Base-by-base conservation (phyloP, 768 basidiomycete species). In the Polyporus arcularius region DNA sequence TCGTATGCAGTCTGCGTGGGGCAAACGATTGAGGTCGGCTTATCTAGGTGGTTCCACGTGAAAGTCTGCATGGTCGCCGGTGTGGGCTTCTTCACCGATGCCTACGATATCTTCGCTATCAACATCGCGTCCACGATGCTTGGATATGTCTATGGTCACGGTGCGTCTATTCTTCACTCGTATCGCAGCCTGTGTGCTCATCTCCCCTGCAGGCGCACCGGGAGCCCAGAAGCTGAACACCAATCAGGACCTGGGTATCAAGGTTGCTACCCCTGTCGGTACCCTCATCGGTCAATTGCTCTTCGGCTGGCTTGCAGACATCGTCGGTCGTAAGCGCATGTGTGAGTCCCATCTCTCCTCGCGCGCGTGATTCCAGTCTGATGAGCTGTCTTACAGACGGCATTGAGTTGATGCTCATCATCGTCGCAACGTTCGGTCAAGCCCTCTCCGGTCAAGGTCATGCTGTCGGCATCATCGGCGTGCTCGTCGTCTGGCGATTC, bases 41-140 rank as follows among this genome's bases (percentile, higher is more conserved):
- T 39, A 30, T 59, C 12, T 57, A 90, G 89, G 7, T 90, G 88
- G 86, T 94, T 94, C 78, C 94, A 95, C 68, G 85, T 88, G 58
- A 94, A 92, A 73, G 81, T 79, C 18, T 69, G 65, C 56, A 26
- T 71, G 38, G 76, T 80, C 42, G 78, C 91, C 2, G 92, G 94
- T 67, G 89, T 89, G 10, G 94, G 94, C 30, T 95, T 96, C 82
- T 96, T 94, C 80, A 94, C 94, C 51, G 93, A 67, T 58, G 63
- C 70, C 60, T 92, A 92, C 68, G 92, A 94, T 63, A 88, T 96
- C 61, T 97, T 95, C 68, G 90, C 92, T 7, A 96, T 96, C 76
- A 92, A 88, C 73, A 90, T 96, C 47, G 92, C 85, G 0, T 85
- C 89, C 0, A 79, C 79, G 0, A 95, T 96, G 92, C 75, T 96